Base-by-base conservation (phyloP, 192 early-diverging fungal species). In the Coemansia sp. region DNA sequence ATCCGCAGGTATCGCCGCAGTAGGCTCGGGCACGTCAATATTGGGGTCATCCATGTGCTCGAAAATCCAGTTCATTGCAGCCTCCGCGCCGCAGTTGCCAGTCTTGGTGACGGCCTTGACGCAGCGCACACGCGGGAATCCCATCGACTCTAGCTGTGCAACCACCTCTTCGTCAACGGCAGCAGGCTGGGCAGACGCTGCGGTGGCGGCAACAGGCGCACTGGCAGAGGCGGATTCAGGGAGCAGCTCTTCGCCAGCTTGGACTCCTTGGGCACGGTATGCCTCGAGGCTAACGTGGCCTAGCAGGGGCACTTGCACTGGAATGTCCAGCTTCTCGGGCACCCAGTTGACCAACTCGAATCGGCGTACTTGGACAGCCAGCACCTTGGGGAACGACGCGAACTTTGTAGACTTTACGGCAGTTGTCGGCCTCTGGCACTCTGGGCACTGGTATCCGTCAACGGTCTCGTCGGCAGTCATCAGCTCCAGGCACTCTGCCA, bases 11-110 rank as follows among this genome's bases (percentile, higher is more conserved):
- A 53, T 33, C 12, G 65, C 48, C 5, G 60, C 14, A 38, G 48
- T 8, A 55, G 43, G 53, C 32, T 76, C 65, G 1, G 73, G 68
- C 29, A 55, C 66, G 50, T 83, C 75, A 37, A 83, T 83, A 85
- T 91, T 88, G 29, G 95, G 83, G 80, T 98, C 97, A 24, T 99
- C 97, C 91, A 97, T 95, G 61, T 97, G 93, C 70, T 93, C 91
- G 81, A 97, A 92, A 22, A 98, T 60, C 95, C 95, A 98, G 64
- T 87, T 87, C 91, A 95, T 93, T 2, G 95, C 97, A 4, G 82
- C 72, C 56, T 96, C 93, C 6, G 87, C 82, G 12, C 88, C 92
- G 54, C 41, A 60, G 67, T 93, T 90, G 15, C 91, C 92, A 3
- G 94, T 95, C 21, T 80, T 83, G 36, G 87, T 66, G 34, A 98